Percentiles rank a stretch among this genome's conserved stretches.
These are phyloP conservation scores for Leccinum subgranulosum DNA, from an alignment of 768 basidiomycete genomes.

Conservation along the genomic window DNA sequence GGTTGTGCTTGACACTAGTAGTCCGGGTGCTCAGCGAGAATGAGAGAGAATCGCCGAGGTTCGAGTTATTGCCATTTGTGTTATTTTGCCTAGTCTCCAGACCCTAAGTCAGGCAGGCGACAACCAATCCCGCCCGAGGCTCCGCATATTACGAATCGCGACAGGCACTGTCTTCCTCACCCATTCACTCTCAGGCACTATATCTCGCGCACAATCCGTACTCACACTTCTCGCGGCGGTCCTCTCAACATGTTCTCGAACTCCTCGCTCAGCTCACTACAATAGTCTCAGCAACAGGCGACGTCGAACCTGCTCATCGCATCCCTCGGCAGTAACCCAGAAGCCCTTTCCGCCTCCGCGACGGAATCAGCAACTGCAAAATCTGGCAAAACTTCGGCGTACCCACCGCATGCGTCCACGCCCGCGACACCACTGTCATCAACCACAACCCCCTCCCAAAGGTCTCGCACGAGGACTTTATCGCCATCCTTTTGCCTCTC, in stretches of 20 bases:
- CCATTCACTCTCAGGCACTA: conserved; percentile 32
- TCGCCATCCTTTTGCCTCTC: no score
- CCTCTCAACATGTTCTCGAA: conserved; percentile 67
- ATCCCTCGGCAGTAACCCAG: conserved; percentile 68
- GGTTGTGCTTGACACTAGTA: no score
- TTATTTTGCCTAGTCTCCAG: no score
- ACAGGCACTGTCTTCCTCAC: no score
- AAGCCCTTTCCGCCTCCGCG: conserved; percentile 60
- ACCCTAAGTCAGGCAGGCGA: no score
- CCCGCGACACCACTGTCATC: conserved; percentile 72
- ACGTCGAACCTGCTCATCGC: conserved; percentile 62
- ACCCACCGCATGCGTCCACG: conserved; percentile 76
- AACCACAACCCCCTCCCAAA: conserved; percentile 52
- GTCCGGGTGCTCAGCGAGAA: no score
- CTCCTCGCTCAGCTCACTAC: conserved; percentile 63
- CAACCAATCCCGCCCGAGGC: no score
- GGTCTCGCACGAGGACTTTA: no score
- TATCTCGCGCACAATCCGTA: conserved; percentile 71
- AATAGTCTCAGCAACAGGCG: conserved; percentile 12
- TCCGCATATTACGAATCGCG: no score
- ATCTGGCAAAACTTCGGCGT: conserved; percentile 69
- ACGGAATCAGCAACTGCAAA: conserved; percentile 66
- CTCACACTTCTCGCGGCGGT: conserved; percentile 65
- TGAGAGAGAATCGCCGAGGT: no score
- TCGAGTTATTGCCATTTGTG: background rate